Evolutionary conservation across 257 asterid species (phyloP), one percentile per base, ranked within the genome.

Genomic region (Penstemon barbatus): DNA sequence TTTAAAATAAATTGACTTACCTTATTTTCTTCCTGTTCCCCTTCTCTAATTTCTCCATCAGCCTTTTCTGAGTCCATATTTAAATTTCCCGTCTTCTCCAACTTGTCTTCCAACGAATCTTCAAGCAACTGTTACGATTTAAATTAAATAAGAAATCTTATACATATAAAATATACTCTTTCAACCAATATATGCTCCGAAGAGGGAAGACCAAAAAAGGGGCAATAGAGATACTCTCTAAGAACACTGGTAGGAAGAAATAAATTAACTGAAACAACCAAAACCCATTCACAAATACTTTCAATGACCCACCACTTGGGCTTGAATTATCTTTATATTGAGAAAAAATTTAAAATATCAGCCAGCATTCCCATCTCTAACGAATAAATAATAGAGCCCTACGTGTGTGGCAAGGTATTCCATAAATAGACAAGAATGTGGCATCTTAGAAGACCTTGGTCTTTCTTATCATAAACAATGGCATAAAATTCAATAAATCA

Each of bases 71-170:
- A 66, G 62, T 92, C 98, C 53, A 67, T 74, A 73, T 77, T 77
- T 40, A 80, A 50, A 77, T 71, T 89, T 62, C 90, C 95, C 0
- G 83, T 54, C 82, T 89, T 93, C 63, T 93, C 99, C 87, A 88
- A 81, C 81, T 86, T 89, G 65, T 94, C 99, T 77, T 87, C 97
- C 77, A 89, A 66, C 57, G 90, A 83, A 82, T 94, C 99, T 84
- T 94, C 99, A 80, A 94, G 96, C 83, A 94, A 77, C 98, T 92
- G 87, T 54, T 11, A 66, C 75, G 83, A 76, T 74, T 66, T 65
- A 73, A 63, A 68, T 64, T 49, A 61, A 52, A 66, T 71, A 58
- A 71, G 69, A 75, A 67, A 38, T 52, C 25, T 60, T 57, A 19
- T 4, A 61, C 45, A 43, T 25, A 1, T 25, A 25, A 0, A 1